Conservation (phyloP, 192 early-diverging fungal species). For the Gigaspora rosea region DNA sequence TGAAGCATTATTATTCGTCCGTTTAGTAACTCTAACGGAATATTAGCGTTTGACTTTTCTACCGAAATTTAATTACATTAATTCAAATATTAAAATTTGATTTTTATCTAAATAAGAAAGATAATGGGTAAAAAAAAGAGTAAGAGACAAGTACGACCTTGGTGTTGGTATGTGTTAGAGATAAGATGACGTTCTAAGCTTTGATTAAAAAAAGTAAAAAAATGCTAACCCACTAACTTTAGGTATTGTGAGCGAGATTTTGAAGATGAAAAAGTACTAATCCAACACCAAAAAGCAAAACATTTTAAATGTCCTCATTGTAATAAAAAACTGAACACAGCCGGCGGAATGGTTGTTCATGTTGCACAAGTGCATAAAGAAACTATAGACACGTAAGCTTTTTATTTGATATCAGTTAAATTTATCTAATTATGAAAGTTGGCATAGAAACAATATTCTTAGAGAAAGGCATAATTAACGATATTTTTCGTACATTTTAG, state of each 20-base stretch:
- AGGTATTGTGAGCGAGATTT: constrained; percentile 97
- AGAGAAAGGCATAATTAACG: neutral
- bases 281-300: constrained; percentile 91
- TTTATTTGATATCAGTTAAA: neutral
- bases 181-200: neutral
- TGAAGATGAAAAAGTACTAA: constrained; percentile 91
- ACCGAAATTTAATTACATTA: too few species aligned
- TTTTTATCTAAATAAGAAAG: neutral
- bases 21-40: too few species aligned
- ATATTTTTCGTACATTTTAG: constrained; percentile 42
- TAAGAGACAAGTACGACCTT: constrained; percentile 62
- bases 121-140: constrained; percentile 70
- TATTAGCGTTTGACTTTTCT: too few species aligned
- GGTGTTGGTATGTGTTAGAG: constrained; percentile 68
- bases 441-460: neutral
- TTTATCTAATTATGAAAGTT: neutral
- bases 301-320: constrained; percentile 93
- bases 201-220: neutral
- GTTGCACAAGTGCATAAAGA: constrained; percentile 94
- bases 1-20: too few species aligned
- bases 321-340: constrained; percentile 83
- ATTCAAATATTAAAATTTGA: neutral
- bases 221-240: neutral
- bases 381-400: constrained; percentile 62
- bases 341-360: constrained; percentile 88